Evolutionary conservation across 2,329 filamentous ascomycete species (phyloP), one percentile per base, ranked within the genome.

Genomic region (Xylariaceae sp.): DNA sequence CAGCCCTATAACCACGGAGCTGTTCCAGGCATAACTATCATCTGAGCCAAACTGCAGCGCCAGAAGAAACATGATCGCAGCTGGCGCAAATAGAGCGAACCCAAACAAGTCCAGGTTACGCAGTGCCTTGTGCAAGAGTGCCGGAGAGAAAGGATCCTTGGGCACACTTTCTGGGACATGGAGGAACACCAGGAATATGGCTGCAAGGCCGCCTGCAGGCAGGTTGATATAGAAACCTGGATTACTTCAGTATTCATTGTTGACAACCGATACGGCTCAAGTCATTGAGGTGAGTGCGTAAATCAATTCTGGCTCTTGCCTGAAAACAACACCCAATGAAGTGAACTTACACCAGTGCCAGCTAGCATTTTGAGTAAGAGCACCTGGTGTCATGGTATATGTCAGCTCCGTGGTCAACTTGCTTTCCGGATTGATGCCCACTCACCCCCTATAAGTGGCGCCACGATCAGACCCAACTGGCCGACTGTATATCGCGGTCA

Each of bases 41-140:
- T 43, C 53, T 3, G 64, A 63, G 53, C 66, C 67, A 32, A 56
- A 67, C 36, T 69, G 61, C 6, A 70, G 49, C 1, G 64, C 67
- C 0, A 70, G 51, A 18, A 70, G 53, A 11, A 70, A 39, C 61
- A 57, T 46, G 42, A 68, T 43, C 37, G 60, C 39, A 35, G 59
- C 49, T 21, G 59, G 51, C n/a, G 66, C 59, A 25, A 74, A 57
- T 5, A 68, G 47, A 1, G 46, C 42, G 31, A 67, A 67, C 25
- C 65, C 65, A 2, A 57, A 13, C 4, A 65, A 52, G 36, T 68
- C 65, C 11, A 69, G 56, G 22, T 57, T n/a, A 4, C 23, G 35
- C 12, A 29, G 5, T 13, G 30, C 29, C 25, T 26, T 23, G 19
- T 40, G 36, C 21, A 38, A 31, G 12, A 43, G 26, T 7, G 14